Conservation (phyloP, 495 filamentous ascomycete species). For the Penicillium pulvis region DNA sequence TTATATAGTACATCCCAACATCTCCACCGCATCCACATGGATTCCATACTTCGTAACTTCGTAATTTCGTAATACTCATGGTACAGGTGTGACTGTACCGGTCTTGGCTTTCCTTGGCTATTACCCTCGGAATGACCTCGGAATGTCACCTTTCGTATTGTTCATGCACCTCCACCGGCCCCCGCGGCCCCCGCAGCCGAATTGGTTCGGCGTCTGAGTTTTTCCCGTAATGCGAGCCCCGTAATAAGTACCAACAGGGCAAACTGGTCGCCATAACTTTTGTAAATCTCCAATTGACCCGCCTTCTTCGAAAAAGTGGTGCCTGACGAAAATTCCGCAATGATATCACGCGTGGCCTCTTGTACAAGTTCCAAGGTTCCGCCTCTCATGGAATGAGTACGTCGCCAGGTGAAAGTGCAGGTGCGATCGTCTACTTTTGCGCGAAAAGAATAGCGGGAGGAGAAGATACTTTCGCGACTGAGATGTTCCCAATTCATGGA, state of each 20-base stretch:
- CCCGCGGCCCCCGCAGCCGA: neutral
- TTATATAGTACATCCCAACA: conserved; percentile 5
- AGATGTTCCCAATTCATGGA: conserved; percentile 33
- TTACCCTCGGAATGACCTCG: neutral
- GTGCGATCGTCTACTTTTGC: conserved; percentile 16
- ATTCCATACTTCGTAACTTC: neutral
- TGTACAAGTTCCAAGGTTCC: conserved; percentile 26
- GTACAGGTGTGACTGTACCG: neutral
- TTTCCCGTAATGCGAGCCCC: conserved; percentile 21
- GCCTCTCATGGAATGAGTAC: conserved; percentile 30
- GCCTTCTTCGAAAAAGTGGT: conserved; percentile 12
- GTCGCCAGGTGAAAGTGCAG: conserved; percentile 36
- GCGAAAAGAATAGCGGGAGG: conserved; percentile 30
- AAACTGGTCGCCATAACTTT: conserved; percentile 19
- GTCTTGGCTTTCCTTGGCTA: neutral
- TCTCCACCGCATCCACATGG: neutral
- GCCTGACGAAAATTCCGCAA: conserved; percentile 34
- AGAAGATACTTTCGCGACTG: conserved; percentile 21
- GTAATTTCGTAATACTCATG: neutral
- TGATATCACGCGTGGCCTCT: conserved; percentile 17
- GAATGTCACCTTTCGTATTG: neutral
- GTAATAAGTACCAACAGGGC: conserved; percentile 25
- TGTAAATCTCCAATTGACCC: conserved; percentile 26
- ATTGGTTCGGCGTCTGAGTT: conserved; percentile 8
- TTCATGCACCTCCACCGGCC: conserved; percentile 8